These are phyloP conservation scores for Ophiostoma perfectum DNA, from an alignment of 2,329 filamentous ascomycete species.

Conservation along the genomic window DNA sequence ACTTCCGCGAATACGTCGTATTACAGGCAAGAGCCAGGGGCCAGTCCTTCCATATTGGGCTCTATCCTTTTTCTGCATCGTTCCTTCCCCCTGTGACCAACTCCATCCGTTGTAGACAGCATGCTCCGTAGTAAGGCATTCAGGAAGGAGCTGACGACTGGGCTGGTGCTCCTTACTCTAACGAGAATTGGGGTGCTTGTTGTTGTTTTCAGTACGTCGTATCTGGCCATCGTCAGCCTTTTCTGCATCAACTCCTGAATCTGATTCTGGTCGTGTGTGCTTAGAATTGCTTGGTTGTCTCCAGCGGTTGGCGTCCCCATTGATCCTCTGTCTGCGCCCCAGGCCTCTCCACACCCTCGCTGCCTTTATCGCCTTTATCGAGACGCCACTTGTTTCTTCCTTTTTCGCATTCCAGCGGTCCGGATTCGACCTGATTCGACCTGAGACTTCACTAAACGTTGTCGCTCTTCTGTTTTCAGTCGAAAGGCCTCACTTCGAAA, in stretches of 20 bases:
- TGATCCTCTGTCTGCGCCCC: background rate
- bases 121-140: background rate
- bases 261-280: background rate
- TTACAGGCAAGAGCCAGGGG: constrained; percentile 10
- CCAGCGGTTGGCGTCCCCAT: background rate
- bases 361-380: constrained; percentile 7
- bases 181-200: background rate
- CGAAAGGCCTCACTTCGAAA: background rate
- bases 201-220: background rate
- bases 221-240: background rate
- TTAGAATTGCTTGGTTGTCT: constrained; percentile 4
- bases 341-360: constrained; percentile 9
- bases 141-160: constrained; percentile 2
- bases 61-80: background rate
- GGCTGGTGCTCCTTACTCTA: too few species aligned
- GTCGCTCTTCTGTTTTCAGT: background rate
- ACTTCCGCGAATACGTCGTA: background rate
- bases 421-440: background rate
- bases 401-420: constrained; percentile 4
- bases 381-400: constrained; percentile 9
- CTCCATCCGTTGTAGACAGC: background rate
- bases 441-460: background rate
- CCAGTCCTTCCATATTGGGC: constrained; percentile 10
- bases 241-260: background rate
- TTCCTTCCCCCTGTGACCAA: background rate